These are phyloP conservation scores for Cordia subcordata DNA, from an alignment of 257 asterid species.

Conservation along the genomic window DNA sequence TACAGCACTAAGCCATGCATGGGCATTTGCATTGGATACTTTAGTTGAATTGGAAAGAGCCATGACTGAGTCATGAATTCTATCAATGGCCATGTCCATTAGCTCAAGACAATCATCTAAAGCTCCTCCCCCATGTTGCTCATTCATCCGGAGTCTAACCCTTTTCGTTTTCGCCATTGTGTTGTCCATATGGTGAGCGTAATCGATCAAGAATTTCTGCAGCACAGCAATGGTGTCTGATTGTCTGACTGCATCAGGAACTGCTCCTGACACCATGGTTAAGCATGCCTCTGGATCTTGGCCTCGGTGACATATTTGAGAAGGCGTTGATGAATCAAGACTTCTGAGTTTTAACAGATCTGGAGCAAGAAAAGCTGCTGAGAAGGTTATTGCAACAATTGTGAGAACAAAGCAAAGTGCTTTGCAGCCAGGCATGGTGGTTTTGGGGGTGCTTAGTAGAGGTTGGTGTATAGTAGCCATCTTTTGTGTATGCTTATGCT, in stretches of 20 bases:
- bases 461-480: slow-evolving; percentile 32
- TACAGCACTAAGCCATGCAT: slow-evolving; percentile 44
- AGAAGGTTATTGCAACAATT: slow-evolving; percentile 7
- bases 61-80: slow-evolving; percentile 23
- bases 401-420: slow-evolving; percentile 22
- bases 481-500: background rate
- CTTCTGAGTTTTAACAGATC: slow-evolving; percentile 2
- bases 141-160: slow-evolving; percentile 21
- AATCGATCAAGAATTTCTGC: slow-evolving; percentile 19
- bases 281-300: slow-evolving; percentile 28
- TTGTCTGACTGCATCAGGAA: slow-evolving; percentile 1
- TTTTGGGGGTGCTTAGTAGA: slow-evolving; percentile 19
- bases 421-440: slow-evolving; percentile 17
- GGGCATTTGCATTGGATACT: slow-evolving; percentile 19
- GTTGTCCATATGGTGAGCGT: slow-evolving; percentile 18
- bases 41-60: slow-evolving; percentile 15
- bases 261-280: slow-evolving; percentile 16
- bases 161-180: slow-evolving; percentile 6
- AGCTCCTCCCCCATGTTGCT: slow-evolving; percentile 17
- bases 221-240: slow-evolving; percentile 9
- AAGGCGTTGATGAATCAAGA: slow-evolving; percentile 6
- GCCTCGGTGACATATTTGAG: slow-evolving; percentile 26
- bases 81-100: slow-evolving; percentile 35
- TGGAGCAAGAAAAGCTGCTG: slow-evolving; percentile 24
- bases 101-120: slow-evolving; percentile 44